Evolutionary conservation across 768 basidiomycete species (phyloP).

Genomic region (Nidularia pulvinata): DNA sequence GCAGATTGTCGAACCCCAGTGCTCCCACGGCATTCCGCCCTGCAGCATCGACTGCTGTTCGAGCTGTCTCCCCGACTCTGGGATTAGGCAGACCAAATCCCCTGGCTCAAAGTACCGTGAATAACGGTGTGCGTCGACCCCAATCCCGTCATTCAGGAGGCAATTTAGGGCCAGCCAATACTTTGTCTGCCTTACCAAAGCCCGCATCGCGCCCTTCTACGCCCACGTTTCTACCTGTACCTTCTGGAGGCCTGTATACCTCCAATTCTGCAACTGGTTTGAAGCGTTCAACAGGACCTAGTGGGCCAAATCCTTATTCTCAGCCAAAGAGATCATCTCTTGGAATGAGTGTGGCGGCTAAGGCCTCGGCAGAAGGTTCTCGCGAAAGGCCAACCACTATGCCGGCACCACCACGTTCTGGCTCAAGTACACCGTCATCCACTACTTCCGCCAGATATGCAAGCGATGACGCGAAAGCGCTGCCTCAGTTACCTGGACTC

Average conservation of each 20-base stretch:
- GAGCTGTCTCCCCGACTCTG: constrained; percentile 38
- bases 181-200: constrained; percentile 61
- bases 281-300: constrained; percentile 62
- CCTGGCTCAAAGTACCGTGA: constrained; percentile 38
- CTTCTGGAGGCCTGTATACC: constrained; percentile 50
- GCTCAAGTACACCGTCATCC: constrained; percentile 24
- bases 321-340: constrained; percentile 64
- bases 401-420: constrained; percentile 24
- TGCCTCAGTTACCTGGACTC: constrained; percentile 39
- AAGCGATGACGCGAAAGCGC: constrained; percentile 29
- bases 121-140: constrained; percentile 57
- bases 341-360: constrained; percentile 38
- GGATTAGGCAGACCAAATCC: constrained; percentile 32
- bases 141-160: constrained; percentile 74
- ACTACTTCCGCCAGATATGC: constrained; percentile 23
- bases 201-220: constrained; percentile 72
- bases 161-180: constrained; percentile 45
- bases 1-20: constrained; percentile 64
- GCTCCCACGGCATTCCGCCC: constrained; percentile 52
- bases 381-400: constrained; percentile 33
- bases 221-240: constrained; percentile 77
- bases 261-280: constrained; percentile 36
- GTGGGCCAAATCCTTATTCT: constrained; percentile 32
- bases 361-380: constrained; percentile 21
- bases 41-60: constrained; percentile 41